Evolutionary conservation across 768 basidiomycete species (phyloP).

Genomic region (Ramaria sp.): DNA sequence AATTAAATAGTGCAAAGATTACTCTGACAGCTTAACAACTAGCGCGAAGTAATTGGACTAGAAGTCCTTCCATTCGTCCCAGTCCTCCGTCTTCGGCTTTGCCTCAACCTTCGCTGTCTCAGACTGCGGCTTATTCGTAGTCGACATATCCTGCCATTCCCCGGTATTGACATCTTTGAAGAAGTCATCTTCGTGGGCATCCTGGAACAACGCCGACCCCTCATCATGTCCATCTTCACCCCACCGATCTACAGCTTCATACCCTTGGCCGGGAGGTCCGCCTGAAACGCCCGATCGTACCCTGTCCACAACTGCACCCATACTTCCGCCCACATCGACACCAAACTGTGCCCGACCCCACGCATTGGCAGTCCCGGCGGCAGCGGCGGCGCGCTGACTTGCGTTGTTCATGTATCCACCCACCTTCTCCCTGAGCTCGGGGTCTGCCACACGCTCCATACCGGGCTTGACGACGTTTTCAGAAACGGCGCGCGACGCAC

Average conservation of each 20-base stretch:
- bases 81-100: constrained; percentile 38
- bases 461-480: constrained; percentile 89
- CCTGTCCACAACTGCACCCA: constrained; percentile 56
- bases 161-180: constrained; percentile 35
- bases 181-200: constrained; percentile 46
- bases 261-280: constrained; percentile 38
- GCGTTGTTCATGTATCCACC: constrained; percentile 64
- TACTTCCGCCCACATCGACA: constrained; percentile 73
- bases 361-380: constrained; percentile 57
- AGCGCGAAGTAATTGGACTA: constrained; percentile 24
- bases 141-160: constrained; percentile 11
- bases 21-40: no score
- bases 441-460: constrained; percentile 72
- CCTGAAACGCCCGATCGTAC: constrained; percentile 49
- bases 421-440: constrained; percentile 64
- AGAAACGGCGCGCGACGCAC: constrained; percentile 67
- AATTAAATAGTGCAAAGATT: no score
- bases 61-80: constrained; percentile 79
- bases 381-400: constrained; percentile 48
- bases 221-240: constrained; percentile 26
- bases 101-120: constrained; percentile 18
- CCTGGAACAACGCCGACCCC: constrained; percentile 55
- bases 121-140: constrained; percentile 11
- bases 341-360: constrained; percentile 73
- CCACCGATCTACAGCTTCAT: constrained; percentile 25